phyloP scores from a whole-genome alignment of 176 grass and related monocot species.

The Coix lacrymajobi region DNA sequence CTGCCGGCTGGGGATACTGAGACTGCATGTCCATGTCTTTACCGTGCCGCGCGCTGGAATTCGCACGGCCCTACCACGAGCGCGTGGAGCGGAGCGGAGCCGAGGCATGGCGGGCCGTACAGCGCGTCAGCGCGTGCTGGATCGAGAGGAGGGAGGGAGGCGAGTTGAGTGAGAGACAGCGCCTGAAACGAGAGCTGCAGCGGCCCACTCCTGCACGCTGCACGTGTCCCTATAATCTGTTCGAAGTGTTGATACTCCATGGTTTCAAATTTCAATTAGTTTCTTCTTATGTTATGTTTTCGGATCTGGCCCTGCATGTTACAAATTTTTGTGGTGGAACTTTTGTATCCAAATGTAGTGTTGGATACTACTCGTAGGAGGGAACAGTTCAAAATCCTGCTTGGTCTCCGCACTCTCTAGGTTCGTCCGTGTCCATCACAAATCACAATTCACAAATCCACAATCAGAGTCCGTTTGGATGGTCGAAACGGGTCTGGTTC shows the following conservation, averaged over 20 bases:
- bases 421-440: too few species aligned
- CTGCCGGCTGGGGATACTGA: neutral
- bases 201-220: neutral
- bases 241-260: neutral
- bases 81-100: neutral
- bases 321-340: neutral
- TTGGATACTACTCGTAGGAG: too few species aligned
- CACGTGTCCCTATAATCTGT: neutral
- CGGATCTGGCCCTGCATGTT: neutral
- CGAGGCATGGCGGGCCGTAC: constrained; percentile 19
- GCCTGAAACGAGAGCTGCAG: neutral
- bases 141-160: neutral
- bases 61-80: constrained; percentile 45
- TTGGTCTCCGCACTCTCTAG: too few species aligned
- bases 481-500: too few species aligned
- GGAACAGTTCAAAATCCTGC: too few species aligned
- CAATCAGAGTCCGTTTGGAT: too few species aligned
- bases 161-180: neutral
- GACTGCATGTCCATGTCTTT: neutral
- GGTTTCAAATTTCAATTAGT: too few species aligned
- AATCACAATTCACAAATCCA: too few species aligned
- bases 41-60: constrained; percentile 9
- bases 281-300: neutral
- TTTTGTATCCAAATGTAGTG: neutral
- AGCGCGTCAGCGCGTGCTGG: constrained; percentile 14